Evolutionary conservation across 2,329 filamentous ascomycete genomes (phyloP).

Genomic region (Cyphellophora attinorum): DNA sequence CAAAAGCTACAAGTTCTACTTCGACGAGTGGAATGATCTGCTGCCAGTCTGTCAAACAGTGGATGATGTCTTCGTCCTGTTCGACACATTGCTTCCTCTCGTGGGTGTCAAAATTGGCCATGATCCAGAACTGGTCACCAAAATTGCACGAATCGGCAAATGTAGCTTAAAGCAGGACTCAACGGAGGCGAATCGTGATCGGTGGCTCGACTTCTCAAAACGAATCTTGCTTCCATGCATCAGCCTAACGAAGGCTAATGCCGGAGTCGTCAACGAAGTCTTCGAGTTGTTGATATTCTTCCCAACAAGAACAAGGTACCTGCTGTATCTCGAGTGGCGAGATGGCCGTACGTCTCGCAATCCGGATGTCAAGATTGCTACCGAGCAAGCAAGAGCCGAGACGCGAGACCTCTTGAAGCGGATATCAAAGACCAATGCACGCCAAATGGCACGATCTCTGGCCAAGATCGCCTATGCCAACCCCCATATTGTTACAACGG

Average conservation of each 20-base stretch:
- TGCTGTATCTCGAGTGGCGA: slow-evolving; percentile 90
- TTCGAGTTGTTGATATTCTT: slow-evolving; percentile 76
- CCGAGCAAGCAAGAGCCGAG: slow-evolving; percentile 65
- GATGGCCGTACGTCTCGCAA: slow-evolving; percentile 65
- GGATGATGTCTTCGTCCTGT: slow-evolving; percentile 83
- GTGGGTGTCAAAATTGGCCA: slow-evolving; percentile 84
- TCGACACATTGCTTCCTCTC: slow-evolving; percentile 72
- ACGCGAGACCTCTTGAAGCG: slow-evolving; percentile 82
- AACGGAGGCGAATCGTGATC: slow-evolving; percentile 59
- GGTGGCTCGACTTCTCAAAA: slow-evolving; percentile 79
- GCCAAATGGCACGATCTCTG: slow-evolving; percentile 74
- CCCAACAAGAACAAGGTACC: slow-evolving; percentile 66
- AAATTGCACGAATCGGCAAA: slow-evolving; percentile 75
- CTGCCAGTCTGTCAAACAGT: slow-evolving; percentile 82
- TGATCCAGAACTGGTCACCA: slow-evolving; percentile 67
- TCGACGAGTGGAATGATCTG: slow-evolving; percentile 94
- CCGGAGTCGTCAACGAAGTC: slow-evolving; percentile 73
- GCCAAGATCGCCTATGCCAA: slow-evolving; percentile 89
- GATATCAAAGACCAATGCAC: slow-evolving; percentile 76
- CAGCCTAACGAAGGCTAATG: slow-evolving; percentile 76
- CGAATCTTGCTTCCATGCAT: slow-evolving; percentile 79
- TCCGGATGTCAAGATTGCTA: slow-evolving; percentile 69
- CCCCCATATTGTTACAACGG: slow-evolving; percentile 82
- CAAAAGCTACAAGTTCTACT: slow-evolving; percentile 80
- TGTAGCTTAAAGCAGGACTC: slow-evolving; percentile 62